Conservation (phyloP, 2,329 filamentous ascomycete genomes). For the Aspergillus felis region DNA sequence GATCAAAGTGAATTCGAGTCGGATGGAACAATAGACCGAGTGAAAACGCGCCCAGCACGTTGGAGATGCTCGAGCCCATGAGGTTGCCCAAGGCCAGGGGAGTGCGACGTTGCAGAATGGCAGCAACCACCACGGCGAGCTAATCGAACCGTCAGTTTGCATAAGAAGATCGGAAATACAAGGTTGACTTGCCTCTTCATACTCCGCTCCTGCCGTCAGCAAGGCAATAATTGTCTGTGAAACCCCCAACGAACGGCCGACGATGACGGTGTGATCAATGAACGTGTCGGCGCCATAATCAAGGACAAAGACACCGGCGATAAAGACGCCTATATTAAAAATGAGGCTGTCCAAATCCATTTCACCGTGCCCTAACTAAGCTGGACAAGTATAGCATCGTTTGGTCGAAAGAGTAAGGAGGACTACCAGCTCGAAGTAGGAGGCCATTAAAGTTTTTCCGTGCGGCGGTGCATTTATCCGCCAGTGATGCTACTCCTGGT, state of each 20-base stretch:
- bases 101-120: slow-evolving; percentile 44
- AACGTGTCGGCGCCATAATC: slow-evolving; percentile 53
- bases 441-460: too few species aligned
- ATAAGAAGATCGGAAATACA: background rate
- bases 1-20: slow-evolving; percentile 39
- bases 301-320: slow-evolving; percentile 47
- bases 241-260: slow-evolving; percentile 44
- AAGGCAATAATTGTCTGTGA: slow-evolving; percentile 49
- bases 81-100: slow-evolving; percentile 54
- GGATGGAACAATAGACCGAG: slow-evolving; percentile 47
- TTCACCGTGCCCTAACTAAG: background rate
- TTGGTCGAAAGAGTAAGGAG: too few species aligned
- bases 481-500: too few species aligned
- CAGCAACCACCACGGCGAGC: slow-evolving; percentile 49
- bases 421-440: too few species aligned
- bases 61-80: slow-evolving; percentile 53
- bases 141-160: slow-evolving; percentile 15
- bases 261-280: slow-evolving; percentile 48
- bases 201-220: slow-evolving; percentile 53
- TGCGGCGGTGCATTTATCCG: too few species aligned
- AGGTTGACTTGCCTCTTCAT: slow-evolving; percentile 47
- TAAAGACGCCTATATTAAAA: slow-evolving; percentile 37
- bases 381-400: too few species aligned
- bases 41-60: slow-evolving; percentile 54
- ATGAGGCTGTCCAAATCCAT: slow-evolving; percentile 32